Evolutionary conservation across 2,329 filamentous ascomycete genomes (phyloP), one percentile per base, ranked within the genome.

Genomic region (Fusarium denticulatum): DNA sequence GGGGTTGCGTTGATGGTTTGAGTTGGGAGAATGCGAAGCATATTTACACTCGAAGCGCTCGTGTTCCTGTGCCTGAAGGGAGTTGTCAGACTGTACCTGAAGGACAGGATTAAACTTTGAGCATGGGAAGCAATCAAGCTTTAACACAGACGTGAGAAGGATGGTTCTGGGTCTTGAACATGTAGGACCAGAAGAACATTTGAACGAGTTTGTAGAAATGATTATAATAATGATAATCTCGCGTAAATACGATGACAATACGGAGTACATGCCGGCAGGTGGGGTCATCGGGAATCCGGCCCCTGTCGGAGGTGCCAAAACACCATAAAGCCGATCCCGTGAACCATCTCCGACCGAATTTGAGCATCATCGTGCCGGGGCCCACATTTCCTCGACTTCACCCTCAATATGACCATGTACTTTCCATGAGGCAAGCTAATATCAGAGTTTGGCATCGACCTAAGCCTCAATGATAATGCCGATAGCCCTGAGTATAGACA

Each of bases 41-140:
- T 63, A 88, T 88, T 24, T 88, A 81, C 66, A 83, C 83, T 6
- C 78, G 80, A 55, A 82, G 81, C 16, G 86, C 86, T 1, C 83
- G 86, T 15, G 79, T 88, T 16, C 77, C 80, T 37, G 82, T 88
- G 12, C 85, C 86, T 0, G 77, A 79, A 5, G 84, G 78, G 1
- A 79, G 79, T n/a, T 69, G 77, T 39, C 66, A 63, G 28, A 75
- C 62, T 28, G 76, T 73, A 7, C 75, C 75, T 46, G 57, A 24
- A 40, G 37, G 5, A 30, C 68, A 49, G 22, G 39, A 46, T 26
- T 34, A n/a, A 37, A n/a, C 40, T n/a, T 34, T 14, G 6, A 12
- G 18, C 34, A 15, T 32, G 24, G 58, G 24, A 28, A 39, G 46
- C 26, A 16, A 39, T 30, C 34, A 64, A 39, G 18, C 32, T 47